phyloP scores from a whole-genome alignment of 495 filamentous ascomycete species.

The Elasticomyces elasticus region DNA sequence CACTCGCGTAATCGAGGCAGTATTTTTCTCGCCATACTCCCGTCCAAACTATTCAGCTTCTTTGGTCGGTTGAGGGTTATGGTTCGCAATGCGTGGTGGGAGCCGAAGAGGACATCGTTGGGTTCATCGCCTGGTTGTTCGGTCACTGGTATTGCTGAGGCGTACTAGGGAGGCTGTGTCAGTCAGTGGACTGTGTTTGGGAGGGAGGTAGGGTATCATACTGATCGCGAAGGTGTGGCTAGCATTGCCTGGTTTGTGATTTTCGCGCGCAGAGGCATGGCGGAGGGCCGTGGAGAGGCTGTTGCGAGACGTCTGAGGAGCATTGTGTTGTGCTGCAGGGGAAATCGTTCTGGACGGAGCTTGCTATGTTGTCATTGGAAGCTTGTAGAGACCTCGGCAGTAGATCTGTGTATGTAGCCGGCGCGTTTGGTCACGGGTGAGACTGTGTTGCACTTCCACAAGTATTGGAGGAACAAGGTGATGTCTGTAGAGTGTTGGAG shows the following conservation, averaged over 20 bases:
- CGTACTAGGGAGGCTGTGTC: constrained; percentile 16
- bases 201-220: constrained; percentile 1
- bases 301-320: constrained; percentile 40
- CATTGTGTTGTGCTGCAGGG: constrained; percentile 30
- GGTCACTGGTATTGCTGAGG: constrained; percentile 3
- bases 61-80: constrained; percentile 88
- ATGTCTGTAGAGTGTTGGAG: no score
- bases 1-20: constrained; percentile 61
- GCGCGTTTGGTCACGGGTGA: background rate
- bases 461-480: no score
- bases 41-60: constrained; percentile 83
- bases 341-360: background rate
- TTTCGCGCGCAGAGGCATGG: constrained; percentile 85
- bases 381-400: constrained; percentile 4
- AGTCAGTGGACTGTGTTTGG: constrained; percentile 11
- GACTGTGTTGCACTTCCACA: background rate
- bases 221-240: constrained; percentile 39
- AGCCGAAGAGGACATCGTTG: constrained; percentile 86
- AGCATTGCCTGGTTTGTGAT: constrained; percentile 54
- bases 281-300: constrained; percentile 46
- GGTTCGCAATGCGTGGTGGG: constrained; percentile 76
- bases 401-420: background rate
- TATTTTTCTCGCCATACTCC: constrained; percentile 91
- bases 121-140: constrained; percentile 52
- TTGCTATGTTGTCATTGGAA: constrained; percentile 1